Percentiles rank a stretch among this genome's conserved stretches.
Evolutionary conservation across 768 basidiomycete species (phyloP).

Genomic region (Cytidiella melzeri): DNA sequence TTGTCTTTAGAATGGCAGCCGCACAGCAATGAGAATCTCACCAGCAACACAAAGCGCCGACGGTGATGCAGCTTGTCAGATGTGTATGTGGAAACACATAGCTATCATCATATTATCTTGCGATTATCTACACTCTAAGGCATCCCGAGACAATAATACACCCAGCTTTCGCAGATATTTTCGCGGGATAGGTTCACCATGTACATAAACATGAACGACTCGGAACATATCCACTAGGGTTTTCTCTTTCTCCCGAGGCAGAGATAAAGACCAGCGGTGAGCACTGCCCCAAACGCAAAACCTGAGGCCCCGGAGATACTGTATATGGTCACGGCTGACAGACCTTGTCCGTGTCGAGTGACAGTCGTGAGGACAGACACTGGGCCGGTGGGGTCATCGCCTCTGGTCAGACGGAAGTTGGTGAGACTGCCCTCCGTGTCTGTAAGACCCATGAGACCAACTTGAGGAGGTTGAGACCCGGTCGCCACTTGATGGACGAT

Average conservation of each 20-base stretch:
- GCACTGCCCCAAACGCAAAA: slow-evolving; percentile 30
- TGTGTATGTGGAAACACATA: too few relatives aligned
- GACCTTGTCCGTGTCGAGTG: slow-evolving; percentile 4
- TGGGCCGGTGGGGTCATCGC: slow-evolving; percentile 31
- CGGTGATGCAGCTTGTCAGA: too few relatives aligned
- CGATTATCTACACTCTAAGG: too few relatives aligned
- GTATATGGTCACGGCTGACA: slow-evolving; percentile 19
- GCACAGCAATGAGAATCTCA: too few relatives aligned
- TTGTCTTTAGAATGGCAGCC: too few relatives aligned
- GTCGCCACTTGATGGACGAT: slow-evolving; percentile 41
- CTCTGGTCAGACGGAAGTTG: slow-evolving; percentile 37
- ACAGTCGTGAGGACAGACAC: slow-evolving; percentile 14
- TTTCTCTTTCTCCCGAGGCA: slow-evolving; percentile 7
- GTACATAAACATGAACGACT: too few relatives aligned
- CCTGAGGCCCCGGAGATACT: slow-evolving; percentile 28
- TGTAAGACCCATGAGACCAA: slow-evolving; percentile 43
- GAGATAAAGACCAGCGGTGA: slow-evolving; percentile 15
- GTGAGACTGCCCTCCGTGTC: slow-evolving; percentile 30
- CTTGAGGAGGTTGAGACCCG: slow-evolving; percentile 31
- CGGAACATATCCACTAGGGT: too few relatives aligned
- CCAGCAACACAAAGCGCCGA: too few relatives aligned
- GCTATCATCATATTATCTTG: too few relatives aligned
- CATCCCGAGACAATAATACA: too few relatives aligned
- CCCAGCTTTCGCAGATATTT: too few relatives aligned
- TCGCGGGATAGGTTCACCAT: too few relatives aligned